phyloP scores from a whole-genome alignment of 495 filamentous ascomycete species.

The Talaromyces ruber region DNA sequence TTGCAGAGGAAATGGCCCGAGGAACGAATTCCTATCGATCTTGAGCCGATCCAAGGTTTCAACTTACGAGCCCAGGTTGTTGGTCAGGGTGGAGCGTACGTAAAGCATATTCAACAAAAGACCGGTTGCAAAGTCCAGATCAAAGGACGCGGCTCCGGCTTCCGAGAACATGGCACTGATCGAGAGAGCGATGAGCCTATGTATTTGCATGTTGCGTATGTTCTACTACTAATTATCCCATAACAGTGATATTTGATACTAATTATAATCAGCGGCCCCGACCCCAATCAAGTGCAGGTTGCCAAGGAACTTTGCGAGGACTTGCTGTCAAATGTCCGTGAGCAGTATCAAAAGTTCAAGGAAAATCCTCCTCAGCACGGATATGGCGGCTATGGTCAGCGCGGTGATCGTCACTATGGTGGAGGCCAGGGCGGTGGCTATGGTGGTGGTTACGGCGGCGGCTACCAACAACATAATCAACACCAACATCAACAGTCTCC shows the following conservation, averaged over 20 bases:
- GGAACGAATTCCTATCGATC: slow-evolving; percentile 80
- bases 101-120: slow-evolving; percentile 95
- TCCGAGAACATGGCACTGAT: slow-evolving; percentile 74
- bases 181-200: slow-evolving; percentile 90
- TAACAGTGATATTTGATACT: neutral
- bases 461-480: slow-evolving; percentile 21
- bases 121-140: slow-evolving; percentile 94
- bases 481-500: slow-evolving; percentile 30
- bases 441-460: slow-evolving; percentile 22
- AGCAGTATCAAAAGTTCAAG: slow-evolving; percentile 86
- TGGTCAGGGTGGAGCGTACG: slow-evolving; percentile 84
- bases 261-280: slow-evolving; percentile 63
- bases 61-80: slow-evolving; percentile 94
- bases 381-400: slow-evolving; percentile 45
- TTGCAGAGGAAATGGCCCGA: slow-evolving; percentile 94
- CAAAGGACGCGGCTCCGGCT: slow-evolving; percentile 94
- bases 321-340: slow-evolving; percentile 70
- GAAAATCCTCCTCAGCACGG: slow-evolving; percentile 66
- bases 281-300: slow-evolving; percentile 73
- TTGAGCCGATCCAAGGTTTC: slow-evolving; percentile 91
- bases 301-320: slow-evolving; percentile 86
- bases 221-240: slow-evolving; percentile 12
- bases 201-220: slow-evolving; percentile 87
- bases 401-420: slow-evolving; percentile 23
- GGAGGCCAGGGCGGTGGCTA: slow-evolving; percentile 20